phyloP scores from a whole-genome alignment of 1,284 basidiomycete species.

The Ustilago xerochloae region DNA sequence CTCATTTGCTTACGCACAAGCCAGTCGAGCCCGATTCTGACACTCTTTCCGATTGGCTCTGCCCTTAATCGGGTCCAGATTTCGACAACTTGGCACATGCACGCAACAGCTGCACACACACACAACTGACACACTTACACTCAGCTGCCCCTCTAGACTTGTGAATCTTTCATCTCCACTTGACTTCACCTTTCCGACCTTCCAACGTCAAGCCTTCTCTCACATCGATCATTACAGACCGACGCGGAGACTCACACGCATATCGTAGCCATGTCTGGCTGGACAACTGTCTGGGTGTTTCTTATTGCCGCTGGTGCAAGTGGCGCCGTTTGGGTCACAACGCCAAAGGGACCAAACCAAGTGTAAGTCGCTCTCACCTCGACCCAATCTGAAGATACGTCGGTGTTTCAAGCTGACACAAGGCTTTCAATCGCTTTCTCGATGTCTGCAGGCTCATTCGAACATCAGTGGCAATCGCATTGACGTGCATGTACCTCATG shows the following conservation, averaged over 20 bases:
- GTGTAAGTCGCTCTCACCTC: slow-evolving; percentile 51
- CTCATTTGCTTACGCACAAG: slow-evolving; percentile 25
- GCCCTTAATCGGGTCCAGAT: neutral
- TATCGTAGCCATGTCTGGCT: slow-evolving; percentile 62
- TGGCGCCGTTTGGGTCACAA: slow-evolving; percentile 53
- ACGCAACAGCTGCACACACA: neutral
- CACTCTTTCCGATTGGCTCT: slow-evolving; percentile 1
- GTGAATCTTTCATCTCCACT: slow-evolving; percentile 2
- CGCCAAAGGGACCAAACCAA: slow-evolving; percentile 67
- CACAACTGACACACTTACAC: neutral
- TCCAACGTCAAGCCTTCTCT: neutral
- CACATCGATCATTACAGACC: neutral
- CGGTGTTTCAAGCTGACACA: too few relatives aligned
- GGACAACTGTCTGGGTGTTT: slow-evolving; percentile 63
- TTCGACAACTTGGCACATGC: neutral
- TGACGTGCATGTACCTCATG: slow-evolving; percentile 68
- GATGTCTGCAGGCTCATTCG: slow-evolving; percentile 56
- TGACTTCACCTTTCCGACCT: neutral
- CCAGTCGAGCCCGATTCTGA: slow-evolving; percentile 11
- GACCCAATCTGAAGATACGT: too few relatives aligned
- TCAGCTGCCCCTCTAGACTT: neutral
- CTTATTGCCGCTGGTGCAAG: slow-evolving; percentile 53
- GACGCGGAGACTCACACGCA: neutral
- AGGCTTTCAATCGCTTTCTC: neutral
- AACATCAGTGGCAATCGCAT: slow-evolving; percentile 55